Evolutionary conservation across 164 flowering plant genomes (phyloP).

Genomic region (Nelumbo lutea): DNA sequence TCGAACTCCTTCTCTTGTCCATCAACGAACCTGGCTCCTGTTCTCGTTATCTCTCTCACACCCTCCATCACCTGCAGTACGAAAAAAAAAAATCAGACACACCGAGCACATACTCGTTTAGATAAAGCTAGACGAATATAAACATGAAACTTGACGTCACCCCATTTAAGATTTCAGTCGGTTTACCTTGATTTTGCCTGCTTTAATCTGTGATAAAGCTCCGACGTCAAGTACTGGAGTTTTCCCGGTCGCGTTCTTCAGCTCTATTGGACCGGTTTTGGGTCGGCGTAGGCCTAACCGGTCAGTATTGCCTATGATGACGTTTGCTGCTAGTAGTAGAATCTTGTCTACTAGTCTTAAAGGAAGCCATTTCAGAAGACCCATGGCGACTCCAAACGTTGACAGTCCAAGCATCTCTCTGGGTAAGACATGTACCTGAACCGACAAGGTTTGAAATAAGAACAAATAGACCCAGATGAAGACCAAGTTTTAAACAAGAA

Average conservation of each 20-base stretch:
- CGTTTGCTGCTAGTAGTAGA: constrained; percentile 44
- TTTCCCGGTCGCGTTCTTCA: constrained; percentile 83
- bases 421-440: constrained; percentile 85
- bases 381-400: constrained; percentile 81
- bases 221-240: constrained; percentile 95
- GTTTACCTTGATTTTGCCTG: constrained; percentile 79
- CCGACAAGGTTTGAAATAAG: neutral
- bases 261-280: constrained; percentile 90
- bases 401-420: constrained; percentile 85
- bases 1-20: constrained; percentile 83
- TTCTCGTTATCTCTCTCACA: constrained; percentile 70
- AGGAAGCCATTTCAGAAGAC: constrained; percentile 79
- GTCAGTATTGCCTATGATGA: constrained; percentile 70
- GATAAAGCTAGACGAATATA: too few species aligned
- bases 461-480: neutral
- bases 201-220: constrained; percentile 60
- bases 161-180: neutral
- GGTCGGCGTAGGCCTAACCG: constrained; percentile 73
- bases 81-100: neutral
- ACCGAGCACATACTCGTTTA: neutral
- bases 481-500: neutral
- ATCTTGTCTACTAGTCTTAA: constrained; percentile 69
- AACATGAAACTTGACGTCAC: too few species aligned
- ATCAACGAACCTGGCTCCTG: constrained; percentile 67
- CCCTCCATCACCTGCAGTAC: constrained; percentile 61